phyloP scores from a whole-genome alignment of 1,139 yeast species.

The Pichia sp. region DNA sequence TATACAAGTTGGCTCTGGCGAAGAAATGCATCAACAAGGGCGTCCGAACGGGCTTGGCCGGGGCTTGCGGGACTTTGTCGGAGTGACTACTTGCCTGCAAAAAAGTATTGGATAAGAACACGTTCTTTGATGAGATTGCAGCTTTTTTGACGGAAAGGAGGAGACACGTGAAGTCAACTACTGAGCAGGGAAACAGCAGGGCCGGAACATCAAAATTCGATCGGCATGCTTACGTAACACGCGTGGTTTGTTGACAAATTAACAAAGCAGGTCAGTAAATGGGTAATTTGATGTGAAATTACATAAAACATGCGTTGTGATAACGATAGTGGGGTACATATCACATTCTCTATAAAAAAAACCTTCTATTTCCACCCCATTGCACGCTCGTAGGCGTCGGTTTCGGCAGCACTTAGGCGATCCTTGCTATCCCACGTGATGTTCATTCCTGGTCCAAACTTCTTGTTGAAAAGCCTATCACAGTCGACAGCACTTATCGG shows the following conservation, averaged over 20 bases:
- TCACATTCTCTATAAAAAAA: not conserved
- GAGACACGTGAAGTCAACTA: no score
- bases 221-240: no score
- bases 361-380: conserved; percentile 45
- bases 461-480: conserved; percentile 39
- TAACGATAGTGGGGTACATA: not conserved
- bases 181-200: no score
- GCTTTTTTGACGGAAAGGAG: no score
- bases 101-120: no score
- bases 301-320: not conserved
- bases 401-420: conserved; percentile 43
- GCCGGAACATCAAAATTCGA: no score
- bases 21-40: not conserved
- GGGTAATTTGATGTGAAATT: not conserved
- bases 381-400: conserved; percentile 47
- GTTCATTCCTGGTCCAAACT: conserved; percentile 23
- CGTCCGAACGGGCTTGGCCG: not conserved
- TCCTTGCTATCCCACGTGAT: conserved; percentile 48
- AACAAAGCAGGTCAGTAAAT: no score
- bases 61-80: no score
- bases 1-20: conserved; percentile 13
- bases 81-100: no score
- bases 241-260: no score
- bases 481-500: conserved; percentile 70
- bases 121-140: no score